These are phyloP conservation scores for Themeda triandra DNA, from an alignment of 176 grass and related monocot genomes.

Conservation along the genomic window DNA sequence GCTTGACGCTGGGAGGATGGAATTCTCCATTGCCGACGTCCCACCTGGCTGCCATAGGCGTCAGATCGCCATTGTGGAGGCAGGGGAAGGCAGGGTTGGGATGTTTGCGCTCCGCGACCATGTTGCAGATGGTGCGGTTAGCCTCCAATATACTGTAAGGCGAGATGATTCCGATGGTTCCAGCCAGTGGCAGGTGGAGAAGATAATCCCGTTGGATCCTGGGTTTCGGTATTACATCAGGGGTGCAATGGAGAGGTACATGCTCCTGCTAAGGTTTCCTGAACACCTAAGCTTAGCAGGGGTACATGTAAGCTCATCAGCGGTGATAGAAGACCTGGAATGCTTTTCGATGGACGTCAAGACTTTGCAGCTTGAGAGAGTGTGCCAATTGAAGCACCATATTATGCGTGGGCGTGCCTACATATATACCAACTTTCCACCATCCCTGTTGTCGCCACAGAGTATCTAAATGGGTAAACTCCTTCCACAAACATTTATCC, in stretches of 20 bases:
- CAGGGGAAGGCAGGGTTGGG: slow-evolving; percentile 31
- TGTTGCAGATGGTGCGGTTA: not conserved
- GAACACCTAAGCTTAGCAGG: slow-evolving; percentile 15
- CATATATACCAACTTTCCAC: slow-evolving; percentile 39
- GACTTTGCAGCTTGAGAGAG: slow-evolving; percentile 22
- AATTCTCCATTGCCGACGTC: slow-evolving; percentile 38
- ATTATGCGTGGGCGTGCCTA: not conserved
- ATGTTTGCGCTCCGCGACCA: slow-evolving; percentile 25
- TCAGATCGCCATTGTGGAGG: slow-evolving; percentile 29
- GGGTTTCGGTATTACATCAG: slow-evolving; percentile 29
- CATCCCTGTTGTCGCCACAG: slow-evolving; percentile 9
- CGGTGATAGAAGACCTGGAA: slow-evolving; percentile 8
- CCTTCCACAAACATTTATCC: not conserved
- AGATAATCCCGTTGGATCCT: slow-evolving; percentile 33
- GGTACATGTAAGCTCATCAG: not conserved
- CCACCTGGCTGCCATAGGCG: slow-evolving; percentile 20
- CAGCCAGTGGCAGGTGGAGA: slow-evolving; percentile 23
- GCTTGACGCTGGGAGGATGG: slow-evolving; percentile 29
- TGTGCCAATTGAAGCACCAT: slow-evolving; percentile 34
- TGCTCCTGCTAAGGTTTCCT: slow-evolving; percentile 22
- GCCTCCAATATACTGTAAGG: slow-evolving; percentile 26
- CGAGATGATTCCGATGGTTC: not conserved
- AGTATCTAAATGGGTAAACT: slow-evolving; percentile 20
- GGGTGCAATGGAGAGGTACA: slow-evolving; percentile 22
- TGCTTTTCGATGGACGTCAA: slow-evolving; percentile 38